Conservation (phyloP, 495 filamentous ascomycete species). For the Penicillium samsonianum region DNA sequence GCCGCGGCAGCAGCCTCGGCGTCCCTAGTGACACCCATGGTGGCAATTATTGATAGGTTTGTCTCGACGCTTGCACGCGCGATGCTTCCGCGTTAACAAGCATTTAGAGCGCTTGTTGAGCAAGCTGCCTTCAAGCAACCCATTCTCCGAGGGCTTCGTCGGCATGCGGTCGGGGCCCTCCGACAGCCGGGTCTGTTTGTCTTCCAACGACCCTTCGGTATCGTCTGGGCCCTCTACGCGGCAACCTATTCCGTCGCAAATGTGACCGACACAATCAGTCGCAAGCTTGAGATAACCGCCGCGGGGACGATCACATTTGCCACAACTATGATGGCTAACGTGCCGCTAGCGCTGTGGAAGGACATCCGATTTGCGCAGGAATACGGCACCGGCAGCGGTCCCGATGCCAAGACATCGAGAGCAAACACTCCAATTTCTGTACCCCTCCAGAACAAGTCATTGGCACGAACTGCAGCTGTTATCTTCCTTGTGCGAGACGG, state of each 20-base stretch:
- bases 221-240: constrained; percentile 37
- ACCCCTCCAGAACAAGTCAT: constrained; percentile 13
- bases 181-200: constrained; percentile 25
- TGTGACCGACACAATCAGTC: constrained; percentile 31
- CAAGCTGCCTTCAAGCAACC: constrained; percentile 30
- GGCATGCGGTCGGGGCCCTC: constrained; percentile 26
- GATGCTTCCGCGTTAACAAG: constrained; percentile 3
- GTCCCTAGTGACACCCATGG: constrained; percentile 31
- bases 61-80: background rate
- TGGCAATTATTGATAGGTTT: constrained; percentile 39
- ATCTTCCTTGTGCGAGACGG: constrained; percentile 56
- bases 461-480: constrained; percentile 25
- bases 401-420: constrained; percentile 11
- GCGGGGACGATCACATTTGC: constrained; percentile 30
- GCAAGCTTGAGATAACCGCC: constrained; percentile 19
- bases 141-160: constrained; percentile 29
- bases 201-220: constrained; percentile 28
- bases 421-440: background rate
- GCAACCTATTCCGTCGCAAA: constrained; percentile 40
- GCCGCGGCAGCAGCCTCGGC: constrained; percentile 36
- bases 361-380: constrained; percentile 39
- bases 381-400: constrained; percentile 23
- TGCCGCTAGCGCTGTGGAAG: constrained; percentile 40
- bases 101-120: constrained; percentile 32
- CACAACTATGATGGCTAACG: constrained; percentile 34